phyloP scores from a whole-genome alignment of 805 yeast genomes.

The Ogataea nitratoaversa region DNA sequence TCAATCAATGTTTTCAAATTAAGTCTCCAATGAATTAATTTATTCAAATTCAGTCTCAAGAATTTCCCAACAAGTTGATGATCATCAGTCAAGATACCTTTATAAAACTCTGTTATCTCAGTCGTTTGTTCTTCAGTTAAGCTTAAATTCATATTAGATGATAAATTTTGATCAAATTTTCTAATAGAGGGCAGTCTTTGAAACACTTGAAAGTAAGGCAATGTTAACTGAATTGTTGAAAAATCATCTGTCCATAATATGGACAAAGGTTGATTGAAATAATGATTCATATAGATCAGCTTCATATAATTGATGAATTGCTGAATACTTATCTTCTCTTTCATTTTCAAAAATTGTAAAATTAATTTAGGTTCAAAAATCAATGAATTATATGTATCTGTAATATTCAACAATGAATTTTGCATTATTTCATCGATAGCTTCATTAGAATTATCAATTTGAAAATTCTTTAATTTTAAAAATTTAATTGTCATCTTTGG shows the following conservation, averaged over 20 bases:
- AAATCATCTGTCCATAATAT: constrained; percentile 31
- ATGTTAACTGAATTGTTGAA: constrained; percentile 18
- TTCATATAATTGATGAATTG: constrained; percentile 30
- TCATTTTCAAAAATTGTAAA: constrained; percentile 23
- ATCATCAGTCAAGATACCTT: constrained; percentile 19
- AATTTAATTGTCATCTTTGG: constrained; percentile 21
- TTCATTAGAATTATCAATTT: constrained; percentile 29
- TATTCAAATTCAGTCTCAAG: constrained; percentile 22
- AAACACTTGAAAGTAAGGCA: constrained; percentile 24
- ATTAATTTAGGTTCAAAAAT: constrained; percentile 30
- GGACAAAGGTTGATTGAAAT: constrained; percentile 30
- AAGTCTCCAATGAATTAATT: constrained; percentile 28
- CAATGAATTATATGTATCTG: constrained; percentile 28
- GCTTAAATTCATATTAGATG: neutral
- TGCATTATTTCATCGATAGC: constrained; percentile 30
- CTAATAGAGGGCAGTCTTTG: constrained; percentile 27
- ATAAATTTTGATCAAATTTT: constrained; percentile 9
- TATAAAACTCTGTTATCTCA: constrained; percentile 15
- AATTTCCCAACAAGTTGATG: constrained; percentile 18
- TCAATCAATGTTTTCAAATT: constrained; percentile 26
- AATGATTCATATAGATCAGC: constrained; percentile 31
- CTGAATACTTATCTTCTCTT: constrained; percentile 25
- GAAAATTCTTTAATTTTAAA: constrained; percentile 23
- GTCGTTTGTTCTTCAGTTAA: constrained; percentile 1
- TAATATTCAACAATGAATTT: constrained; percentile 27